A percentile compares a stretch with the other conserved stretches of the same genome.
phyloP scores from a whole-genome alignment of 768 basidiomycete species.

The Tricholoma flavovirens region DNA sequence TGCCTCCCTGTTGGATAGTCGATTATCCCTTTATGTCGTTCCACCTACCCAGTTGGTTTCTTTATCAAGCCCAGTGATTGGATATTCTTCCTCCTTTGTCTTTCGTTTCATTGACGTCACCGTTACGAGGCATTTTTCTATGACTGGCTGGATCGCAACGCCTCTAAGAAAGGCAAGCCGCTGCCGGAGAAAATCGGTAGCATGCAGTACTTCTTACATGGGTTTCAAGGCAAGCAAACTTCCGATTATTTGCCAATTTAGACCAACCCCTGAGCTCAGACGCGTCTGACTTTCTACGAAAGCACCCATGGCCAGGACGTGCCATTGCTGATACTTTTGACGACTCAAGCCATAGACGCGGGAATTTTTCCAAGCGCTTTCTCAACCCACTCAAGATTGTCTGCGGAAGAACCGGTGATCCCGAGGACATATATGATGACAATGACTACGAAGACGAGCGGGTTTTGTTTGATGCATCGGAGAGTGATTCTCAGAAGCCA shows the following conservation, averaged over 20 bases:
- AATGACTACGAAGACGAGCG: constrained; percentile 73
- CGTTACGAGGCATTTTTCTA: constrained; percentile 76
- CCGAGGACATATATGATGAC: constrained; percentile 63
- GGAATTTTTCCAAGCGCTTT: constrained; percentile 61
- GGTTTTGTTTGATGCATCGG: constrained; percentile 59
- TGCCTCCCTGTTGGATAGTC: constrained; percentile 74
- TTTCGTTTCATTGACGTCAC: background rate
- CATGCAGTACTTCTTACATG: constrained; percentile 85
- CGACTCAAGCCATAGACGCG: constrained; percentile 73
- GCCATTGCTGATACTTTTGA: constrained; percentile 82
- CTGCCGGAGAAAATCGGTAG: constrained; percentile 87
- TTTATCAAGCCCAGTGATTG: constrained; percentile 64
- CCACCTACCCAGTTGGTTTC: constrained; percentile 82
- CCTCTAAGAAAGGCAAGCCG: constrained; percentile 75
- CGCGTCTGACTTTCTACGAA: constrained; percentile 81
- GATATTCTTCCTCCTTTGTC: background rate
- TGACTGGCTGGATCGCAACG: constrained; percentile 83
- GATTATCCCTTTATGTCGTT: constrained; percentile 73
- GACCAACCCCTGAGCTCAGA: constrained; percentile 35
- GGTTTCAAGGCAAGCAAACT: constrained; percentile 55
- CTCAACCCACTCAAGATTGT: constrained; percentile 65
- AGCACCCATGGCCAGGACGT: constrained; percentile 84
- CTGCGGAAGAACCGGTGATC: constrained; percentile 80
- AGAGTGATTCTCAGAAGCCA: constrained; percentile 48
- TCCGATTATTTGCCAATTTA: background rate